These are phyloP conservation scores for Artomyces pyxidatus DNA, from an alignment of 768 basidiomycete genomes.

Conservation along the genomic window DNA sequence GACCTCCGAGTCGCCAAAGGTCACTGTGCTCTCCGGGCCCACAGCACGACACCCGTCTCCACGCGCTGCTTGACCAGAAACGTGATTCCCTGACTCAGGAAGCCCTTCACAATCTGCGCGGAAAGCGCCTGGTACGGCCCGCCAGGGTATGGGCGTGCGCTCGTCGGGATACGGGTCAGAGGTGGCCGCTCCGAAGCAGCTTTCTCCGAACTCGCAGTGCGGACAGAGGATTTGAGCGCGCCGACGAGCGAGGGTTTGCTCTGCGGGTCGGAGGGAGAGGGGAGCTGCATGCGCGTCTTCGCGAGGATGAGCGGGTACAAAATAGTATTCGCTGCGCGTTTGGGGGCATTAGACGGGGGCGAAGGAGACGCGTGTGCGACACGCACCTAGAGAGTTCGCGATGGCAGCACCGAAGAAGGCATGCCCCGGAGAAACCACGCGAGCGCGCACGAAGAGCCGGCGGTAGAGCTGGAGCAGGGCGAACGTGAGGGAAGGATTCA, in stretches of 20 bases:
- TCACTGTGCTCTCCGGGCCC: no score
- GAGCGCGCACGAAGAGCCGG: slow-evolving; percentile 26
- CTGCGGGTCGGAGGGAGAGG: slow-evolving; percentile 23
- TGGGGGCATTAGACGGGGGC: not conserved
- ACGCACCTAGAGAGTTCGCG: slow-evolving; percentile 39
- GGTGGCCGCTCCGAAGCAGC: slow-evolving; percentile 8
- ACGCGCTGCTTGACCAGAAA: slow-evolving; percentile 48
- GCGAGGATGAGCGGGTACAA: slow-evolving; percentile 55
- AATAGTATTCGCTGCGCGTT: slow-evolving; percentile 30
- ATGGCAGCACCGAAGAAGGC: slow-evolving; percentile 52
- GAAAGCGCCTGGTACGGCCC: slow-evolving; percentile 49
- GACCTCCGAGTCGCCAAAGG: no score
- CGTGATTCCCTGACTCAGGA: slow-evolving; percentile 49
- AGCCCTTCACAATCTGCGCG: slow-evolving; percentile 44
- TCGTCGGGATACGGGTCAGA: slow-evolving; percentile 8
- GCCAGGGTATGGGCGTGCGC: slow-evolving; percentile 13
- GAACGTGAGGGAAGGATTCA: slow-evolving; percentile 53
- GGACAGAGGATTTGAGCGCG: slow-evolving; percentile 17
- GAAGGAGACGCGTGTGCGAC: not conserved
- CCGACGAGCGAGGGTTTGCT: slow-evolving; percentile 15
- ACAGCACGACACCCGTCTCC: no score
- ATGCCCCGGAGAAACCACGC: slow-evolving; percentile 28
- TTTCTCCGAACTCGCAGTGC: slow-evolving; percentile 17
- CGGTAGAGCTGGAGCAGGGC: slow-evolving; percentile 45
- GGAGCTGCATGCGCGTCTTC: slow-evolving; percentile 43